A percentile compares a stretch with the other conserved stretches of the same genome.
Evolutionary conservation across 78 protist species (phyloP).

Genomic region (Guillardia theta): DNA sequence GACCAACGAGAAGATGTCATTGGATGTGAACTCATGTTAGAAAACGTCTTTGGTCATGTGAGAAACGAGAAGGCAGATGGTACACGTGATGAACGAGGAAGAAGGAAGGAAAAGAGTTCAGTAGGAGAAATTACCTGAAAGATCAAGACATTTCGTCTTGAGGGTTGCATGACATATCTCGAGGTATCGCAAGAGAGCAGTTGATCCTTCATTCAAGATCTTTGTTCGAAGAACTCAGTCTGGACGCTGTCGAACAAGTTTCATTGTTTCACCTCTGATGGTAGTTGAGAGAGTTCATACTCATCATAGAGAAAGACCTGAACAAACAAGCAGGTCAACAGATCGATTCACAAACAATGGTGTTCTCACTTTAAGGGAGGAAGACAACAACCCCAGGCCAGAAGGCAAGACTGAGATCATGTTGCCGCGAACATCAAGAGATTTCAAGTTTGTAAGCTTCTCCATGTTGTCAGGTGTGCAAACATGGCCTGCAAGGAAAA

Average conservation of each 20-base stretch:
- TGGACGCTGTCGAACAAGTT: too few species aligned
- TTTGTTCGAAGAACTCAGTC: too few species aligned
- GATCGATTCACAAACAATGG: too few species aligned
- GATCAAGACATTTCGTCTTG: background rate
- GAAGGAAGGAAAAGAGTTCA: too few species aligned
- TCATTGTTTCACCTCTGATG: background rate
- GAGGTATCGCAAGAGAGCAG: background rate
- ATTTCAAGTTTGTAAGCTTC: background rate
- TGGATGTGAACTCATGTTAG: too few species aligned
- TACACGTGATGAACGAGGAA: too few species aligned
- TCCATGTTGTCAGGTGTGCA: constrained; percentile 13
- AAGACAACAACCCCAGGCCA: background rate
- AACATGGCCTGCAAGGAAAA: too few species aligned
- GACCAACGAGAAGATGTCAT: too few species aligned
- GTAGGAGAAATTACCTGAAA: too few species aligned
- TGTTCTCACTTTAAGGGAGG: background rate
- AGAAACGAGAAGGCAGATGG: too few species aligned
- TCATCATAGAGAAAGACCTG: background rate
- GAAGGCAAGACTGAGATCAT: background rate
- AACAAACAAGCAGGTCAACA: background rate
- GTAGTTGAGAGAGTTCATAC: background rate
- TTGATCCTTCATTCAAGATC: background rate
- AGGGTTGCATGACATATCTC: background rate
- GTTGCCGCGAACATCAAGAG: background rate
- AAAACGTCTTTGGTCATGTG: too few species aligned